Percentiles rank a stretch among this genome's conserved stretches.
phyloP scores from a whole-genome alignment of 2,329 filamentous ascomycete species.

The Aspergillus arachidicola region DNA sequence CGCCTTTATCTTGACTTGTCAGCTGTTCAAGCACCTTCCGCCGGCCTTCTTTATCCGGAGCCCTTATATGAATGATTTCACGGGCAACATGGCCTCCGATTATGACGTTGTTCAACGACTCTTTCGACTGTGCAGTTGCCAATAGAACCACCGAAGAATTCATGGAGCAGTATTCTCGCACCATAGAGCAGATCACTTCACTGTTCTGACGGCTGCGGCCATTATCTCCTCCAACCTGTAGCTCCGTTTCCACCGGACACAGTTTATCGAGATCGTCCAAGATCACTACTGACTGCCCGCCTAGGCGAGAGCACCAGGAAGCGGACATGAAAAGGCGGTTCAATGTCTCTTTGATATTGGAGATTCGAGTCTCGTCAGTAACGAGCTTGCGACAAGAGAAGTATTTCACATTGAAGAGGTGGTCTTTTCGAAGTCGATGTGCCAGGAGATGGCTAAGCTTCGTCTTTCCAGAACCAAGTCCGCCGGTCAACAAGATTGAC shows the following conservation, averaged over 20 bases:
- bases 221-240: constrained; percentile 92
- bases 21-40: constrained; percentile 82
- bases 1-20: constrained; percentile 52
- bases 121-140: constrained; percentile 90
- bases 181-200: constrained; percentile 80
- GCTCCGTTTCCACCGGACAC: constrained; percentile 89
- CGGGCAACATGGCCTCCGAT: constrained; percentile 89
- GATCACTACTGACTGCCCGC: constrained; percentile 80
- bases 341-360: constrained; percentile 87
- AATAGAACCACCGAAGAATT: constrained; percentile 83
- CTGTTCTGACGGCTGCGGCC: constrained; percentile 89
- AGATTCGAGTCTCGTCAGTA: constrained; percentile 86
- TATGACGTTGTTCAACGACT: constrained; percentile 85
- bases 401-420: constrained; percentile 80
- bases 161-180: constrained; percentile 78
- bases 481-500: constrained; percentile 85
- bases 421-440: constrained; percentile 69
- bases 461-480: constrained; percentile 87
- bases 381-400: constrained; percentile 85
- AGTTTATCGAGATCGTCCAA: constrained; percentile 92
- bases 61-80: constrained; percentile 86
- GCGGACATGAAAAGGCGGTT: constrained; percentile 83
- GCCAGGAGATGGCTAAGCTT: constrained; percentile 76
- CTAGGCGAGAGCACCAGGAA: constrained; percentile 85
- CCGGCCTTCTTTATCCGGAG: constrained; percentile 88